Conservation (phyloP, 1,284 basidiomycete genomes). For the Sphagnurus paluster region DNA sequence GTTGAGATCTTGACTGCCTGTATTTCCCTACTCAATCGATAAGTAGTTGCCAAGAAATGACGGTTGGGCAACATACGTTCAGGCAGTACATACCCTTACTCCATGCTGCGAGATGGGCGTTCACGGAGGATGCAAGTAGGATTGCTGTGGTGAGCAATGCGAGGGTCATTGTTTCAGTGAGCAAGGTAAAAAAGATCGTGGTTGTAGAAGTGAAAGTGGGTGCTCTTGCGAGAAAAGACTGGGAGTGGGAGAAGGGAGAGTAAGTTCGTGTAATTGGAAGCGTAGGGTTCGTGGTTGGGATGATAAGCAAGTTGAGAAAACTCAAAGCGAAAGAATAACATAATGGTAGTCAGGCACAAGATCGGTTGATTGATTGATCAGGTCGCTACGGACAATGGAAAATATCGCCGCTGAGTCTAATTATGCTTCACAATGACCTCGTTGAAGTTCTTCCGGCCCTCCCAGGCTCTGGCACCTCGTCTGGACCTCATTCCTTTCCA, state of each 20-base stretch:
- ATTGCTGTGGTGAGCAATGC: constrained; percentile 13
- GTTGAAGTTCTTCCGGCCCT: too few relatives aligned
- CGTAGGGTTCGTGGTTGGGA: constrained; percentile 4
- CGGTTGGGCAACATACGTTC: constrained; percentile 8
- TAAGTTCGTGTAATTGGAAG: not conserved
- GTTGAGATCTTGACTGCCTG: constrained; percentile 10
- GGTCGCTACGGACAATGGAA: too few relatives aligned
- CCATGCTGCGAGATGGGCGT: constrained; percentile 43
- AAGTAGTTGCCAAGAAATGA: not conserved
- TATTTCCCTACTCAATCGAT: not conserved
- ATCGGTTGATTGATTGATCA: too few relatives aligned
- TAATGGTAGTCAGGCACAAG: too few relatives aligned
- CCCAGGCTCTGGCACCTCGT: too few relatives aligned
- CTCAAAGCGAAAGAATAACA: too few relatives aligned
- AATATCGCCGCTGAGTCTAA: too few relatives aligned
- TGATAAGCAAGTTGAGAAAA: constrained; percentile 2
- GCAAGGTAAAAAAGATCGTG: constrained; percentile 9
- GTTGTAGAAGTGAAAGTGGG: constrained; percentile 12
- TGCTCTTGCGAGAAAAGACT: constrained; percentile 3
- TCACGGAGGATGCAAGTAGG: constrained; percentile 21
- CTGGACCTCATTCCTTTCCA: too few relatives aligned
- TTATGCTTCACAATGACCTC: too few relatives aligned
- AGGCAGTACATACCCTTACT: constrained; percentile 43
- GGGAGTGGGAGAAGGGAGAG: not conserved
- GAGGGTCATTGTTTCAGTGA: constrained; percentile 6